These are phyloP conservation scores for Acephala macrosclerotiorum DNA, from an alignment of 2,329 filamentous ascomycete genomes.

Conservation along the genomic window DNA sequence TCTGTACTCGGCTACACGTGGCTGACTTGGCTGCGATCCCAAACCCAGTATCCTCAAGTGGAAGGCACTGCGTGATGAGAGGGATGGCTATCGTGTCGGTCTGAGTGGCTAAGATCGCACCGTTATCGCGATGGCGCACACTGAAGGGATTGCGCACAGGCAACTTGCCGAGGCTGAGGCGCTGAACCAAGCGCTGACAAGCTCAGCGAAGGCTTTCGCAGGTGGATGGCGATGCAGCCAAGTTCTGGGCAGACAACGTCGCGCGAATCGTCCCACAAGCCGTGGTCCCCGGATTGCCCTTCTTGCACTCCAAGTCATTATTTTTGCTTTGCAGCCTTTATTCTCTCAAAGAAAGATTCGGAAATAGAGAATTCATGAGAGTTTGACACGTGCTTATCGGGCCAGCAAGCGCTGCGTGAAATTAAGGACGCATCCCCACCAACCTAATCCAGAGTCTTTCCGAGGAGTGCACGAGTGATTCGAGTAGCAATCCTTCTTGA, in stretches of 20 bases:
- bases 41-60: background rate
- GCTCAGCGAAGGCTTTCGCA: background rate
- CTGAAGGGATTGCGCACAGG: background rate
- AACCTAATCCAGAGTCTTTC: background rate
- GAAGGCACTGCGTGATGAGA: background rate
- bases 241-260: background rate
- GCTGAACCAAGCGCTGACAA: background rate
- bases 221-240: background rate
- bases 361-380: background rate
- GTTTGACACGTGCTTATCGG: background rate
- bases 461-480: background rate
- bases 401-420: background rate
- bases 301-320: background rate
- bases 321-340: background rate
- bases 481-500: background rate
- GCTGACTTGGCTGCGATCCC: background rate
- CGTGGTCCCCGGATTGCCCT: background rate
- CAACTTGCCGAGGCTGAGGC: background rate
- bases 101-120: background rate
- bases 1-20: background rate
- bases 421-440: background rate
- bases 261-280: background rate
- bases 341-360: background rate
- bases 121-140: background rate
- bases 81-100: background rate